Base-by-base conservation (phyloP, 1,284 basidiomycete genomes). In the Anthracocystis walkeri region DNA sequence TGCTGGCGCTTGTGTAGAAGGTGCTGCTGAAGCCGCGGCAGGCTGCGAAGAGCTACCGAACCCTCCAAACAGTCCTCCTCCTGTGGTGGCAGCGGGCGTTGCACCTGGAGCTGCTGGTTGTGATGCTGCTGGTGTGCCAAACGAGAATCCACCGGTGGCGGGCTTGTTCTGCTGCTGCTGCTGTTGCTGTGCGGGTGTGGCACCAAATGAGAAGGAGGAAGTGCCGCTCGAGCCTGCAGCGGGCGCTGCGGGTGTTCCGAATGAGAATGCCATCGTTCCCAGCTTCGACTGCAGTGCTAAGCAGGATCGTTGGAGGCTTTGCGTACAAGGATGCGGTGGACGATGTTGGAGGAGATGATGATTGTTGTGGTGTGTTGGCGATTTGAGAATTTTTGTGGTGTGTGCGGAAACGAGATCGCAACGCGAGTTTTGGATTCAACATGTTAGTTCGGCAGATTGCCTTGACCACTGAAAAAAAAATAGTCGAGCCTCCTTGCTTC, bases 241-340 rank as follows among this genome's bases (percentile, higher is more conserved):
- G 10, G 64, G 57, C 35, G 67, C 58, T 21, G 79, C 65, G 49
- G 81, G 69, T 27, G 76, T 69, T n/a, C 78, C 78, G 54, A 82
- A 82, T 20, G 76, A 65, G 64, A 82, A 82, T 20, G 78, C 79
- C 79, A 82, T 81, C 23, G 14, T 51, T 53, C 40, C n/a, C 21
- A 21, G 2, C 11, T 14, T 29, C 18, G 11, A 48, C 46, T 20
- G 16, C 27, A n/a, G 46, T 29, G 11, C 38, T 21, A 11, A 23
- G 23, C 25, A 10, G 20, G 23, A 25, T 45, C 44, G 11, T 12
- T 16, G 18, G 23, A 46, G 45, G 46, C 16, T n/a, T 18, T 18
- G 42, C 10, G 4, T 18, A 18, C 8, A n/a, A 29, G 21, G 38
- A 16, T 31, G 35, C 33, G n/a, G 31, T 33, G 25, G 56, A 42